These are phyloP conservation scores for Mortierella hygrophila DNA, from an alignment of 192 early-diverging fungal genomes.

Conservation along the genomic window DNA sequence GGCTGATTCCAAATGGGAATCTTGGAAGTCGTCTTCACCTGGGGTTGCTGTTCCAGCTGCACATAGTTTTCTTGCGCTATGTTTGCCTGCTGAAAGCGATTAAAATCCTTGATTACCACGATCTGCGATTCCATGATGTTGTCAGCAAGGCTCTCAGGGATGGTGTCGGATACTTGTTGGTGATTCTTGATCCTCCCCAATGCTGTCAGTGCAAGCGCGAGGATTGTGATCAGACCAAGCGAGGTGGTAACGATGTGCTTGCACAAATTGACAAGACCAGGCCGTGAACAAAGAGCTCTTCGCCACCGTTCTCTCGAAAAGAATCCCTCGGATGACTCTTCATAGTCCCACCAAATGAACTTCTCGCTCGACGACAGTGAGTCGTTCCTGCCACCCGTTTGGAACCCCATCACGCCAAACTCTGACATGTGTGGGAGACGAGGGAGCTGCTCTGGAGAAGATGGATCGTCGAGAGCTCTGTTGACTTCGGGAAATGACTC, in stretches of 20 bases:
- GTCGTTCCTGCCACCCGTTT: conserved; percentile 1
- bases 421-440: neutral
- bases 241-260: conserved; percentile 10
- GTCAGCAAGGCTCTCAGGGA: conserved; percentile 24
- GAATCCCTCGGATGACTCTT: neutral
- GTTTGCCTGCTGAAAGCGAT: neutral
- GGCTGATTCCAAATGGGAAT: conserved; percentile 36
- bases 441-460: neutral
- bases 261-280: conserved; percentile 9
- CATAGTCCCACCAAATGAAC: conserved; percentile 22
- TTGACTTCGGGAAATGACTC: neutral
- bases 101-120: conserved; percentile 33
- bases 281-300: conserved; percentile 2
- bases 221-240: conserved; percentile 25
- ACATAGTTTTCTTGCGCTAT: neutral
- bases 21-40: conserved; percentile 1
- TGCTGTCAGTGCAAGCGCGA: conserved; percentile 40
- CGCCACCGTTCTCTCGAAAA: conserved; percentile 25
- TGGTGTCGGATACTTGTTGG: conserved; percentile 25
- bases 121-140: conserved; percentile 36
- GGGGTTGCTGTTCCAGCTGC: neutral
- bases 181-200: conserved; percentile 18
- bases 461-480: neutral
- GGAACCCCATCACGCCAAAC: conserved; percentile 21
- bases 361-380: conserved; percentile 21